Conservation (phyloP, 2,329 filamentous ascomycete species). For the Alternaria sp. region DNA sequence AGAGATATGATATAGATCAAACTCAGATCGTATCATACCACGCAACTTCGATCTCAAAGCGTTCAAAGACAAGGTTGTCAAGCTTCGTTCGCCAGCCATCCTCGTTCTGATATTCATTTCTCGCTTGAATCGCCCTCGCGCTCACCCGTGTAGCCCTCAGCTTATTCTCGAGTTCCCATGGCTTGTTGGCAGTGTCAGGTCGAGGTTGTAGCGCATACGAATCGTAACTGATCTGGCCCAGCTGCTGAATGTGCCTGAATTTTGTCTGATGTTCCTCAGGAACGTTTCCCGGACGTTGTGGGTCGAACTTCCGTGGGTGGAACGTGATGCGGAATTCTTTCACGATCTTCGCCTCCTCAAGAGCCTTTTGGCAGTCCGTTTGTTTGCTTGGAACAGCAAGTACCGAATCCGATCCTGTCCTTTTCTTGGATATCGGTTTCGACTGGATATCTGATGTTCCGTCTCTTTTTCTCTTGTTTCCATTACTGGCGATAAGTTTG, state of each 20-base stretch:
- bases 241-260: constrained; percentile 20
- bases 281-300: constrained; percentile 8
- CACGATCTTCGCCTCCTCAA: not conserved
- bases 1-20: not conserved
- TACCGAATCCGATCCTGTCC: not conserved
- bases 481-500: not conserved
- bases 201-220: constrained; percentile 16
- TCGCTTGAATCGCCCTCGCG: not conserved
- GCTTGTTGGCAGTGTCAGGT: constrained; percentile 13
- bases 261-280: constrained; percentile 20
- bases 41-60: constrained; percentile 29
- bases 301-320: not conserved
- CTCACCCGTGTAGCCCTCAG: constrained; percentile 10
- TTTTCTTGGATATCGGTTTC: not conserved
- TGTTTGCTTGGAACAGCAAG: not conserved
- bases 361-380: constrained; percentile 3
- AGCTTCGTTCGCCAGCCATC: not conserved
- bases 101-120: constrained; percentile 19
- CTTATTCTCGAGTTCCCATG: constrained; percentile 24
- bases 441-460: not conserved
- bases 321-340: constrained; percentile 9
- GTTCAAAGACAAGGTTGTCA: not conserved
- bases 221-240: constrained; percentile 17
- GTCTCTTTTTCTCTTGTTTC: constrained; percentile 5
- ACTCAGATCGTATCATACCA: constrained; percentile 24